These are phyloP conservation scores for Fusarium buxicola DNA, from an alignment of 2,329 filamentous ascomycete species.

Conservation along the genomic window DNA sequence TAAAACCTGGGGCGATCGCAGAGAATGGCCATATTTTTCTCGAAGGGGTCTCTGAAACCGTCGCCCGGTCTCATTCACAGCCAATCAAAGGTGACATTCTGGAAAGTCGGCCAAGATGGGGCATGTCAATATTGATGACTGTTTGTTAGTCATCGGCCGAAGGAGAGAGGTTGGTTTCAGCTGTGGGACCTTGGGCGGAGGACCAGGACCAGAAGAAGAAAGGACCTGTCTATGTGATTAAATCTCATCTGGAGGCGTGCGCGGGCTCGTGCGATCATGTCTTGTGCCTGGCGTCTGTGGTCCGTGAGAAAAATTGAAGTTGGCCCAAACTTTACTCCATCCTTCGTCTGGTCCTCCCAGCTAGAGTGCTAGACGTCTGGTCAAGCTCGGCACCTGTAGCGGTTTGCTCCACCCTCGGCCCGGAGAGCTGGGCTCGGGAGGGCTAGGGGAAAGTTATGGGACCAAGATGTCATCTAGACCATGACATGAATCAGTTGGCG, in stretches of 20 bases:
- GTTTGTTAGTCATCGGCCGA: constrained; percentile 29
- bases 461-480: constrained; percentile 25
- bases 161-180: constrained; percentile 24
- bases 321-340: not conserved
- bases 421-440: constrained; percentile 38
- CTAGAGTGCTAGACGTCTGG: constrained; percentile 4
- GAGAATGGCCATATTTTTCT: constrained; percentile 22
- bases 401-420: constrained; percentile 30
- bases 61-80: constrained; percentile 7
- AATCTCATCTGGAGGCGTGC: constrained; percentile 5
- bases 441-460: constrained; percentile 20
- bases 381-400: constrained; percentile 22
- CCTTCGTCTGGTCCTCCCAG: constrained; percentile 9
- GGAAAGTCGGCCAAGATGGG: constrained; percentile 36
- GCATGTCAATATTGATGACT: constrained; percentile 4
- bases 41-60: constrained; percentile 13
- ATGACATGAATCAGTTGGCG: constrained; percentile 25
- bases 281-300: not conserved
- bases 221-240: constrained; percentile 22
- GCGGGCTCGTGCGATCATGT: constrained; percentile 2
- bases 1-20: constrained; percentile 40
- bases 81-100: constrained; percentile 25
- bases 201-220: constrained; percentile 38
- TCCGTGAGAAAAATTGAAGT: constrained; percentile 9
- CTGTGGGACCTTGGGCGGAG: constrained; percentile 30